Conservation (phyloP, 805 yeast genomes). For the Hemisphaericaspora nanyangensis region DNA sequence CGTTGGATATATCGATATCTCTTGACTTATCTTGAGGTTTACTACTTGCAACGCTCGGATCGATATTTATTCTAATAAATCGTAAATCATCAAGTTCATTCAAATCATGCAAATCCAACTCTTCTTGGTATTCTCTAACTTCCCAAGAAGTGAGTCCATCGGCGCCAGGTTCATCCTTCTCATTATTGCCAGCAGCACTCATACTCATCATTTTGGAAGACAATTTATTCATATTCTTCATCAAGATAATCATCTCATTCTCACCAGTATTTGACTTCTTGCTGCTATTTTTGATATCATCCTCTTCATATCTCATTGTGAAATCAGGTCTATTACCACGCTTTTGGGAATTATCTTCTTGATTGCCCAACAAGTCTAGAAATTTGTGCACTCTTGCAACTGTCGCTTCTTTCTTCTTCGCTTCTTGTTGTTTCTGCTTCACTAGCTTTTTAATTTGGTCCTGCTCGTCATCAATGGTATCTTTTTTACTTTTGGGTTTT, state of each 20-base stretch:
- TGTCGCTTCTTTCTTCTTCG: neutral
- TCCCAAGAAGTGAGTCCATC: constrained; percentile 12
- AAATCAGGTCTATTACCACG: constrained; percentile 82
- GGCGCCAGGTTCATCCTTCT: constrained; percentile 1
- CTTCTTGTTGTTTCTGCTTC: neutral
- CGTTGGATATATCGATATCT: constrained; percentile 5
- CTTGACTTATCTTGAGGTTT: constrained; percentile 15
- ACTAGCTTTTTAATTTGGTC: constrained; percentile 23
- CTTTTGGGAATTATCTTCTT: constrained; percentile 71
- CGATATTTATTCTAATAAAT: constrained; percentile 30
- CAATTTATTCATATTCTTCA: constrained; percentile 85
- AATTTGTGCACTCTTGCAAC: constrained; percentile 50
- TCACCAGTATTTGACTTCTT: constrained; percentile 23
- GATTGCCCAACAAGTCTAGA: constrained; percentile 77
- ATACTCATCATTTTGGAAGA: constrained; percentile 69
- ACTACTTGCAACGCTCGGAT: constrained; percentile 15
- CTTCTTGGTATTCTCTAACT: constrained; percentile 22
- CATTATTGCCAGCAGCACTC: constrained; percentile 3
- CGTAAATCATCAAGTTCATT: constrained; percentile 28
- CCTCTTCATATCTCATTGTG: constrained; percentile 71
- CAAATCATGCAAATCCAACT: constrained; percentile 35
- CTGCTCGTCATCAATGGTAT: constrained; percentile 6
- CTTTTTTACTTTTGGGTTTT: constrained; percentile 20
- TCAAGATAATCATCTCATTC: constrained; percentile 67
- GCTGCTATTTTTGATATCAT: constrained; percentile 12